A percentile compares a stretch with the other conserved stretches of the same genome.
Conservation (phyloP, 2,329 filamentous ascomycete species). For the Chrysosporium keratinophilum region DNA sequence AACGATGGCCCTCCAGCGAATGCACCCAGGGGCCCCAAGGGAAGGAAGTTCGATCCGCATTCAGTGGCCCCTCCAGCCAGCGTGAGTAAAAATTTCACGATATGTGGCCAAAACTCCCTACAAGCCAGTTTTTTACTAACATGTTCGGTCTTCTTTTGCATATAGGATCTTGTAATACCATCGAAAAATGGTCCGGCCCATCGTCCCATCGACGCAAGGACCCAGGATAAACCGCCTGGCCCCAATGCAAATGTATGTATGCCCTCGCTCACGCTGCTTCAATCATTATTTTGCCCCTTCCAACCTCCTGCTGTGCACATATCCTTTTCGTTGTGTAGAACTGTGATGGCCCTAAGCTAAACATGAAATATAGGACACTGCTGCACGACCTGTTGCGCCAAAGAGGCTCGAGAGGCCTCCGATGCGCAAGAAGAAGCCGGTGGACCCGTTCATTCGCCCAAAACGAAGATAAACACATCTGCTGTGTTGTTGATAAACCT, state of each 20-base stretch:
- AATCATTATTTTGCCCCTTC: too few relatives aligned
- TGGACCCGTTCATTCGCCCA: constrained; percentile 35
- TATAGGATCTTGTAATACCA: constrained; percentile 32
- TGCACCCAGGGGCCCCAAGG: constrained; percentile 18
- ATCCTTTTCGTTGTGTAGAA: neutral
- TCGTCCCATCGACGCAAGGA: constrained; percentile 18
- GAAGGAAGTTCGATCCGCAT: constrained; percentile 18
- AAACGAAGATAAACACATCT: constrained; percentile 22
- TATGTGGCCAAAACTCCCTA: constrained; percentile 5
- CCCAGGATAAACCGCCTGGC: constrained; percentile 2
- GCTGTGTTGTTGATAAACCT: neutral
- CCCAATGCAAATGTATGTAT: constrained; percentile 8
- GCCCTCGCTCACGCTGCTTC: neutral
- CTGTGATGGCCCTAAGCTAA: neutral
- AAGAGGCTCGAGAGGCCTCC: constrained; percentile 20
- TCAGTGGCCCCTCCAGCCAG: constrained; percentile 17
- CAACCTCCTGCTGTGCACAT: neutral
- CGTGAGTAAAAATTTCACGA: constrained; percentile 19
- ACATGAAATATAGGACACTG: neutral
- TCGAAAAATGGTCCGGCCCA: constrained; percentile 30
- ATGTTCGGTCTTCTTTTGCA: neutral
- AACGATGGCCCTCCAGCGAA: constrained; percentile 18
- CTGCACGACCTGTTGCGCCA: neutral
- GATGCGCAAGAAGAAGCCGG: constrained; percentile 32
- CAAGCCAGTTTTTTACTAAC: neutral